These are phyloP conservation scores for Kwoniella sp. DNA, from an alignment of 768 basidiomycete genomes.

Conservation along the genomic window DNA sequence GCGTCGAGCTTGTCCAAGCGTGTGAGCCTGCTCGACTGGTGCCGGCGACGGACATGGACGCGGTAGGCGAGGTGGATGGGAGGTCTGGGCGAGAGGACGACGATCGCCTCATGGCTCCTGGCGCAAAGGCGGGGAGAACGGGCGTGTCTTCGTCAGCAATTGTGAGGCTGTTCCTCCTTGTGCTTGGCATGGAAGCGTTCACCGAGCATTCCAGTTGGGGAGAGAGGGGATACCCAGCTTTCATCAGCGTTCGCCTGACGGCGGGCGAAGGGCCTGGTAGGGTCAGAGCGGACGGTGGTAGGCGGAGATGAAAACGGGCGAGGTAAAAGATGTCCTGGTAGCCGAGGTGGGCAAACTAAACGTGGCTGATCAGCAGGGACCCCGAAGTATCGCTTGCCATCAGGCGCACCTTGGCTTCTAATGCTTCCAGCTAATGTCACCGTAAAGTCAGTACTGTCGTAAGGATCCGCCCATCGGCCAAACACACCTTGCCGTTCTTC, in stretches of 20 bases:
- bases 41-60: neutral
- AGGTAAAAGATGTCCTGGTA: conserved; percentile 30
- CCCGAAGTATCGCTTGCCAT: no score
- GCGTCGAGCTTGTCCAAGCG: no score
- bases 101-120: neutral
- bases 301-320: conserved; percentile 13
- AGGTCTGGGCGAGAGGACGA: neutral
- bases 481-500: conserved; percentile 22
- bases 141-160: neutral
- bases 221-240: conserved; percentile 22
- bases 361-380: neutral
- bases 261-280: conserved; percentile 16
- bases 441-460: neutral
- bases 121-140: neutral
- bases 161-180: neutral
- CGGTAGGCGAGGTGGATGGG: neutral
- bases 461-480: neutral
- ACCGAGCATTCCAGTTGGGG: neutral
- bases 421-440: conserved; percentile 18
- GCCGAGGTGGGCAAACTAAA: conserved; percentile 20
- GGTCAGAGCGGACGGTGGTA: conserved; percentile 17
- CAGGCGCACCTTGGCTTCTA: conserved; percentile 26
- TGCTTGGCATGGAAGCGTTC: neutral
- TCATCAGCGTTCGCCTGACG: conserved; percentile 6
- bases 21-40: neutral